Evolutionary conservation across 768 basidiomycete species (phyloP).

Genomic region (Termitomyces sp.): DNA sequence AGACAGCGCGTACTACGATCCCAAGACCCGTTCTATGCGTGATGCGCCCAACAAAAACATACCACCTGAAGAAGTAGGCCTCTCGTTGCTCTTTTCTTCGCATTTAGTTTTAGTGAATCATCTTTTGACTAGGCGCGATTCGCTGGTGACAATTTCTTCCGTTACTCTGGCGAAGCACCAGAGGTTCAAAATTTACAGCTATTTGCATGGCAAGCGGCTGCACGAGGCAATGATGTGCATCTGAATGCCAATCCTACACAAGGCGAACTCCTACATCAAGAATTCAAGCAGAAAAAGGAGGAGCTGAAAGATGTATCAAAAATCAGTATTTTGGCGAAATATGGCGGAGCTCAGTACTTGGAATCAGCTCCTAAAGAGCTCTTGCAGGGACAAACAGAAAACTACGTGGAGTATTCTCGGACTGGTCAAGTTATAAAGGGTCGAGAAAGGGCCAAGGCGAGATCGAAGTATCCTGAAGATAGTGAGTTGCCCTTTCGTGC

Average conservation of each 20-base stretch:
- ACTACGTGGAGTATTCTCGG: conserved; percentile 96
- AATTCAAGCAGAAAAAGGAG: conserved; percentile 92
- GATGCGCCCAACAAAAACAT: conserved; percentile 83
- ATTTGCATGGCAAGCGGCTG: conserved; percentile 96
- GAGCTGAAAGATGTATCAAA: conserved; percentile 85
- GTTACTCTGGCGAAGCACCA: conserved; percentile 88
- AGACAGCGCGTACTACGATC: conserved; percentile 96
- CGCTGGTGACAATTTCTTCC: conserved; percentile 95
- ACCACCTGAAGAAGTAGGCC: conserved; percentile 81
- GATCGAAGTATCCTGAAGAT: conserved; percentile 96
- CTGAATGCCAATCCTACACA: conserved; percentile 96
- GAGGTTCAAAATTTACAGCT: conserved; percentile 90
- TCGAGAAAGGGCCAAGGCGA: conserved; percentile 79
- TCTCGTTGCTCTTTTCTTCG: not conserved
- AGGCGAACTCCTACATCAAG: conserved; percentile 85
- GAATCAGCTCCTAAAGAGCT: conserved; percentile 89
- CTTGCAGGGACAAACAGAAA: conserved; percentile 92
- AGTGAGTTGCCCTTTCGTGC: conserved; percentile 44
- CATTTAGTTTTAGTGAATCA: conserved; percentile 1
- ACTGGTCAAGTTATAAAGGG: conserved; percentile 91
- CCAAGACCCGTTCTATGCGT: conserved; percentile 99
- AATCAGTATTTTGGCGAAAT: conserved; percentile 85
- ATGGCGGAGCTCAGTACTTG: conserved; percentile 92
- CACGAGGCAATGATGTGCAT: conserved; percentile 92
- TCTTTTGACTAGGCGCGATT: conserved; percentile 63